Evolutionary conservation across 495 filamentous ascomycete genomes (phyloP).

Genomic region (Hypoxylon trugodes): DNA sequence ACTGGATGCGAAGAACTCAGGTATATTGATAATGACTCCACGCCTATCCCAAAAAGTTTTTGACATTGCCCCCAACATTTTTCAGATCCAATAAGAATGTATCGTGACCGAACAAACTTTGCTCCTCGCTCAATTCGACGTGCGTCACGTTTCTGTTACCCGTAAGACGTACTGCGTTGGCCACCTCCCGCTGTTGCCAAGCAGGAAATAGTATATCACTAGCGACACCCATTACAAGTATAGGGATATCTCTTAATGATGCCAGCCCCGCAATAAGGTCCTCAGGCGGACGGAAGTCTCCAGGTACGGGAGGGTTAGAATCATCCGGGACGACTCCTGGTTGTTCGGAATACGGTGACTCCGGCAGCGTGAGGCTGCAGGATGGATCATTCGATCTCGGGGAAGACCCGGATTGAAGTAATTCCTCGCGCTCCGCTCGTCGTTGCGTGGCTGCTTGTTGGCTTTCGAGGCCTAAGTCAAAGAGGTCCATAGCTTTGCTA

Average conservation of each 20-base stretch:
- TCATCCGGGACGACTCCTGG: slow-evolving; percentile 49
- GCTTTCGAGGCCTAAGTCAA: slow-evolving; percentile 82
- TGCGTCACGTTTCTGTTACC: slow-evolving; percentile 86
- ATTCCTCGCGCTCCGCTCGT: slow-evolving; percentile 47
- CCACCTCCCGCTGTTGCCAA: slow-evolving; percentile 97
- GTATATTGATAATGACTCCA: background rate
- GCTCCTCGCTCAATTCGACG: slow-evolving; percentile 89
- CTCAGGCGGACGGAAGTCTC: slow-evolving; percentile 61
- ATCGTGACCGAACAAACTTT: slow-evolving; percentile 94
- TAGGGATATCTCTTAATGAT: slow-evolving; percentile 74
- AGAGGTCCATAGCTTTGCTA: slow-evolving; percentile 98
- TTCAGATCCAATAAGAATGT: slow-evolving; percentile 94
- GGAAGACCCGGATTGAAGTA: slow-evolving; percentile 40
- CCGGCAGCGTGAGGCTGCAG: slow-evolving; percentile 87
- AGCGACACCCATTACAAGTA: slow-evolving; percentile 90
- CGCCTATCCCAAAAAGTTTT: slow-evolving; percentile 72
- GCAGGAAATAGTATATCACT: slow-evolving; percentile 98
- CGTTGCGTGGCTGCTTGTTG: slow-evolving; percentile 57
- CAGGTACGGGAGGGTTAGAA: slow-evolving; percentile 30
- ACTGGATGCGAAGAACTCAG: background rate
- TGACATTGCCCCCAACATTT: slow-evolving; percentile 84
- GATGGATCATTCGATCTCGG: slow-evolving; percentile 48
- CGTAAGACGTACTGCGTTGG: slow-evolving; percentile 75
- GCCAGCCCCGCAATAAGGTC: slow-evolving; percentile 83
- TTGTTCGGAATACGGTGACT: slow-evolving; percentile 82